Base-by-base conservation (phyloP, 2,329 filamentous ascomycete genomes). In the Tricladium varicosporioides region DNA sequence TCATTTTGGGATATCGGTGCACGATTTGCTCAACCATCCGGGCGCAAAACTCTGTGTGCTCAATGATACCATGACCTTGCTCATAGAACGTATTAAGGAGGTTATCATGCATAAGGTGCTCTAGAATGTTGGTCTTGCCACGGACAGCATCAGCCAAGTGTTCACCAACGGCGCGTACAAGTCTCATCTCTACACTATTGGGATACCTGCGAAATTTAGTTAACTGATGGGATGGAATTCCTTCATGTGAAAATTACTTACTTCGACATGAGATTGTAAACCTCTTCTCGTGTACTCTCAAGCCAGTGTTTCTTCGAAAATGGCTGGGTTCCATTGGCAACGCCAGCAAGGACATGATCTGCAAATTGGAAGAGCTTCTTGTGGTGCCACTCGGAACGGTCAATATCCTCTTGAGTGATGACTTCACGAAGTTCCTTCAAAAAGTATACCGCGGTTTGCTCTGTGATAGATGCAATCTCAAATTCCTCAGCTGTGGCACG, bases 1-100 rank as follows among this genome's bases (percentile, higher is more conserved):
- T 61, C 18, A 62, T 50, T n/a, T 60, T 51, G 2, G 64, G 65
- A 33, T 63, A 72, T 49, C 73, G 67, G 55, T 75, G 73, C 18
- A 48, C 54, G 10, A 69, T 57, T 14, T 66, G 59, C 7, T 33
- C 33, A 13, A 57, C 56, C 14, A 63, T 55, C 36, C 36, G n/a
- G 50, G 63, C 65, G 31, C 33, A 53, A 48, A 9, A 56, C 42
- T 10, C 31, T 49, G n/a, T 44, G 27, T 53, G 15, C 55, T 57
- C 8, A 15, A 8, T 19, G 33, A 57, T 44, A 15, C 62, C 62
- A n/a, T 55, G 19, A 5, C 57, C 62, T 19, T 64, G 51, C 15
- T 57, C 51, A 53, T 68, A 67, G 13, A 61, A 57, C n/a, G 47
- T 44, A 14, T 63, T 54, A 2, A 68, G 54, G 10, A 65, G 42